A percentile compares a stretch with the other conserved stretches of the same genome.
These are phyloP conservation scores for Acorus calamus DNA, from an alignment of 106 monocot species.

Conservation along the genomic window DNA sequence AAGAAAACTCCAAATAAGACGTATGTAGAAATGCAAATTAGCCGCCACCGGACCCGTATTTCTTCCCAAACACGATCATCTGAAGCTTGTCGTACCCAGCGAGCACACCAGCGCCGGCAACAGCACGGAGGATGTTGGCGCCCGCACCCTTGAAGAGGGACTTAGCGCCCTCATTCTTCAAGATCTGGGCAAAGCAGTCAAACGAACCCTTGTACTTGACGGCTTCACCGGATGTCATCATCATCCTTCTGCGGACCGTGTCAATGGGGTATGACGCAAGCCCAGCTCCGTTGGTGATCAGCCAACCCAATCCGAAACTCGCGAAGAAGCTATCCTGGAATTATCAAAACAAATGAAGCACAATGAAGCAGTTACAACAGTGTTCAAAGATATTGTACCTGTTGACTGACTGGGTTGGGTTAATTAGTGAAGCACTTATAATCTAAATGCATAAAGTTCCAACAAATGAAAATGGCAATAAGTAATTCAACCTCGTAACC, in stretches of 20 bases:
- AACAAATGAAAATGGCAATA: too few relatives aligned
- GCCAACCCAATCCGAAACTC: conserved; percentile 19
- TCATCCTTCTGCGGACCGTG: conserved; percentile 22
- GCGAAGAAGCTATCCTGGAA: conserved; percentile 32
- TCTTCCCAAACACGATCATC: conserved; percentile 30
- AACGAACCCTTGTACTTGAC: conserved; percentile 21
- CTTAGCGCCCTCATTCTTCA: conserved; percentile 31
- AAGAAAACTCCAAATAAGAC: too few relatives aligned
- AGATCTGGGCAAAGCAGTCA: conserved; percentile 20
- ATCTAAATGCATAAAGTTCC: too few relatives aligned
- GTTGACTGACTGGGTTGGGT: too few relatives aligned
- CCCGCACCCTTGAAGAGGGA: conserved; percentile 26
- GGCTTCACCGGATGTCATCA: conserved; percentile 24
- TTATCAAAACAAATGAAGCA: too few relatives aligned
- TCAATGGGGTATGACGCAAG: conserved; percentile 17
- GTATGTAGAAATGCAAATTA: not conserved
- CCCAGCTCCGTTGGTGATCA: conserved; percentile 18
- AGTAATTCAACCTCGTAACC: too few relatives aligned
- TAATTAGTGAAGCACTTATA: too few relatives aligned
- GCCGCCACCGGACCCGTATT: conserved; percentile 26
- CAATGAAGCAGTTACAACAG: not conserved
- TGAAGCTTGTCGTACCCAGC: conserved; percentile 30
- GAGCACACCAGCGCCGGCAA: conserved; percentile 34
- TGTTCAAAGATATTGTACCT: too few relatives aligned
- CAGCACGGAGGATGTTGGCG: conserved; percentile 24